Evolutionary conservation across 2,329 filamentous ascomycete species (phyloP), one percentile per base, ranked within the genome.

Genomic region (Xylaria sp.): DNA sequence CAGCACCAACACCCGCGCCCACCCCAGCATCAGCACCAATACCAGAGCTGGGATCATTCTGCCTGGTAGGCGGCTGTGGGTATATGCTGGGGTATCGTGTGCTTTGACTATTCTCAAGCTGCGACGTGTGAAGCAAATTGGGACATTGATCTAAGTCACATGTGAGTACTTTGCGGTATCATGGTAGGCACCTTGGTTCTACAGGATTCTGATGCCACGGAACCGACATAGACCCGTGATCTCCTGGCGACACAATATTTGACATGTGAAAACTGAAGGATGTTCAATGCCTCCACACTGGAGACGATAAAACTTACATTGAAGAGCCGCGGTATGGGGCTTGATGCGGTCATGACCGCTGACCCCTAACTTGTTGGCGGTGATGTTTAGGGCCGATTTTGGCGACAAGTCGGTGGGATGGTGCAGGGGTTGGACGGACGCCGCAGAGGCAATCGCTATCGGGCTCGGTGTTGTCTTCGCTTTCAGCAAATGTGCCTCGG

Each of bases 301-400:
- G 57, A 52, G 52, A 64, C 57, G 47, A 54, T 56, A 53, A n/a
- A 53, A 79, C 81, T 80, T 79, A 84, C 82, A 81, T 67, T 82
- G 75, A 70, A 81, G 75, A 72, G 82, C 79, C 67, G 81, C 78
- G 60, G 80, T 76, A 67, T 83, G 82, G 71, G 76, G 76, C 43
- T 83, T 79, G 49, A 75, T 63, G 54, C 69, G 69, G 47, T 66
- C 67, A 19, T 72, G 70, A 52, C 68, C 64, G 37, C 67, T 52
- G 11, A 54, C 47, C 53, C 63, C 67, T 53, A 65, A 62, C 42
- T 67, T 61, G 38, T 58, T 70, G 57, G 71, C 64, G 62, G 73
- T 70, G 66, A 69, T 67, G 38, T 63, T 64, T 35, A 61, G 60
- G 52, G 67, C 47, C 15, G 73, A 67, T 40, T 67, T 58, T 40